A percentile compares a stretch with the other conserved stretches of the same genome.
These are phyloP conservation scores for Didymella lethalis DNA, from an alignment of 2,329 filamentous ascomycete species.

Conservation along the genomic window DNA sequence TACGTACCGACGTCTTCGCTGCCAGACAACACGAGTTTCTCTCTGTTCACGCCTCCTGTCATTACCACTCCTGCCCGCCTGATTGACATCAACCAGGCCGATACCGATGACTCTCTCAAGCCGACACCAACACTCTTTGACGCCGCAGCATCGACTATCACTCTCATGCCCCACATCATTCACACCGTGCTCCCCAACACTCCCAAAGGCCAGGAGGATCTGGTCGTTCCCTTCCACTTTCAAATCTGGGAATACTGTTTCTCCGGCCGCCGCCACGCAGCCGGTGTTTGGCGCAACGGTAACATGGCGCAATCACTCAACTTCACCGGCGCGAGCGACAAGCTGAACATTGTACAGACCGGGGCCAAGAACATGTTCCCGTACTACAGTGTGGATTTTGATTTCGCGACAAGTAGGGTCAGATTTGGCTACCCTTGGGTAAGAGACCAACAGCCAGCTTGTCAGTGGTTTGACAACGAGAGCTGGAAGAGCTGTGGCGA, in stretches of 20 bases:
- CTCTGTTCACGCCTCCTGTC: background rate
- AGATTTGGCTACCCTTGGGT: conserved; percentile 13
- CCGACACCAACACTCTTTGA: background rate
- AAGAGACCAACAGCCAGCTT: background rate
- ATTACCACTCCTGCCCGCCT: background rate
- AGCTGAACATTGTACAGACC: conserved; percentile 11
- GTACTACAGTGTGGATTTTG: conserved; percentile 5
- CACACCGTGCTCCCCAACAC: conserved; percentile 2
- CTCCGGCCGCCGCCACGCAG: background rate
- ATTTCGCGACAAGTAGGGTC: background rate
- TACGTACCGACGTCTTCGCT: background rate
- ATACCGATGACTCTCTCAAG: background rate
- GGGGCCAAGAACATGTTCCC: conserved; percentile 5
- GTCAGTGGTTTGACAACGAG: conserved; percentile 28
- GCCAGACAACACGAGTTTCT: background rate
- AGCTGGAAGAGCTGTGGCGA: conserved; percentile 28
- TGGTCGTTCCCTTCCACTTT: conserved; percentile 29
- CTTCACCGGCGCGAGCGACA: background rate
- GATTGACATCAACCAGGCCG: background rate
- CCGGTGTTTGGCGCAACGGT: conserved; percentile 10
- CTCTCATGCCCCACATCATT: conserved; percentile 7
- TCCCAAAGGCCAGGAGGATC: background rate
- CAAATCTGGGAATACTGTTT: conserved; percentile 10
- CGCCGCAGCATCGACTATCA: background rate
- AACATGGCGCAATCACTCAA: conserved; percentile 6